Conservation (phyloP, 23 red algal genomes). For the Agarophyton chilense region DNA sequence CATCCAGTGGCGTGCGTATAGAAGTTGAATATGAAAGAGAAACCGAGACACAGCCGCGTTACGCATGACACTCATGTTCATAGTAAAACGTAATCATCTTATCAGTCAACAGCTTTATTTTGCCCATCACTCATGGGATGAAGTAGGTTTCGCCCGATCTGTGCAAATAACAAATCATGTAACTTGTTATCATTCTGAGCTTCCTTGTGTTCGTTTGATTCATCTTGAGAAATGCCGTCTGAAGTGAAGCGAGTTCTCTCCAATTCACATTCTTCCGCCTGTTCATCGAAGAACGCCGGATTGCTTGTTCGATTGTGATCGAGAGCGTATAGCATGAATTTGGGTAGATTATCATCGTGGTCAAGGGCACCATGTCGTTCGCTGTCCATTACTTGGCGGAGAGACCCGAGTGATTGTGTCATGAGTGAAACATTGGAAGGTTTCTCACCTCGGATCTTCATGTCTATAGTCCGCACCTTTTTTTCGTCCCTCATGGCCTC, state of each 20-base stretch:
- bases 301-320: background rate
- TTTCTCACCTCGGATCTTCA: background rate
- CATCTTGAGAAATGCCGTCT: background rate
- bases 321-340: slow-evolving; percentile 15
- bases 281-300: background rate
- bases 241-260: background rate
- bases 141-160: slow-evolving; percentile 51
- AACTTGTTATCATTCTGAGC: background rate
- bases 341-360: slow-evolving; percentile 9
- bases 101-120: background rate
- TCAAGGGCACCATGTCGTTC: slow-evolving; percentile 34
- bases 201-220: background rate
- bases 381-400: slow-evolving; percentile 25
- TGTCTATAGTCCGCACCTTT: slow-evolving; percentile 7
- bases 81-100: background rate
- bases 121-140: background rate
- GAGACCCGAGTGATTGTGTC: background rate
- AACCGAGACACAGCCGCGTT: background rate
- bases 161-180: slow-evolving; percentile 25
- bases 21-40: slow-evolving; percentile 68
- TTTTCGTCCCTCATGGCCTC: slow-evolving; percentile 23
- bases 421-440: background rate
- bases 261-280: background rate
- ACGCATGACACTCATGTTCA: background rate
- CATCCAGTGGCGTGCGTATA: slow-evolving; percentile 32